These are phyloP conservation scores for Besnoitia besnoiti DNA, from an alignment of 169 alveolate species.

Conservation along the genomic window DNA sequence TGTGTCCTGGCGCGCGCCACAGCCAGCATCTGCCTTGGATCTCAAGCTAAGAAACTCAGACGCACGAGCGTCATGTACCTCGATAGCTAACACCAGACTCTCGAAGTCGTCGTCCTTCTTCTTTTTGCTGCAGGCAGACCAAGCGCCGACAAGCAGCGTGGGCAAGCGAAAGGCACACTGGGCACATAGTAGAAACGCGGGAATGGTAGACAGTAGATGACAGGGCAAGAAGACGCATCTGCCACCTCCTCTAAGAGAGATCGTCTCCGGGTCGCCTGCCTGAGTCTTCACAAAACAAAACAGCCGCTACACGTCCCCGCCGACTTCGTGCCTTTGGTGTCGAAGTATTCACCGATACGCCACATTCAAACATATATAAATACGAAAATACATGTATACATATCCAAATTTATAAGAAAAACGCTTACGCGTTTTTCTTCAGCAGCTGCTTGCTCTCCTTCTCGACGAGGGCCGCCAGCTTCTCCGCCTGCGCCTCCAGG, in stretches of 20 bases:
- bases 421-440: not conserved
- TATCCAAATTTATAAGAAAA: not conserved
- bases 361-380: not conserved
- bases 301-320: no score
- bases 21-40: no score
- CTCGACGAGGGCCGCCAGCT: not conserved
- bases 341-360: not conserved
- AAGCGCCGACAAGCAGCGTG: not conserved
- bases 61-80: not conserved
- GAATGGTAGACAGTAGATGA: no score
- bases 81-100: not conserved
- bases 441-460: not conserved
- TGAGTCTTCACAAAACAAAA: not conserved
- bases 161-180: no score
- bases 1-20: no score
- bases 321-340: no score
- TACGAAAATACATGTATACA: not conserved
- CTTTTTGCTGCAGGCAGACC: not conserved
- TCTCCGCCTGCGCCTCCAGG: constrained; percentile 16
- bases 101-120: not conserved
- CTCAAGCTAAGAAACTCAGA: no score
- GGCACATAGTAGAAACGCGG: not conserved
- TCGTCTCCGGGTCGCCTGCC: not conserved
- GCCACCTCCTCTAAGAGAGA: not conserved
- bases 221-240: not conserved